These are phyloP conservation scores for Fusarium drepaniforme DNA, from an alignment of 2,329 filamentous ascomycete genomes.

Conservation along the genomic window DNA sequence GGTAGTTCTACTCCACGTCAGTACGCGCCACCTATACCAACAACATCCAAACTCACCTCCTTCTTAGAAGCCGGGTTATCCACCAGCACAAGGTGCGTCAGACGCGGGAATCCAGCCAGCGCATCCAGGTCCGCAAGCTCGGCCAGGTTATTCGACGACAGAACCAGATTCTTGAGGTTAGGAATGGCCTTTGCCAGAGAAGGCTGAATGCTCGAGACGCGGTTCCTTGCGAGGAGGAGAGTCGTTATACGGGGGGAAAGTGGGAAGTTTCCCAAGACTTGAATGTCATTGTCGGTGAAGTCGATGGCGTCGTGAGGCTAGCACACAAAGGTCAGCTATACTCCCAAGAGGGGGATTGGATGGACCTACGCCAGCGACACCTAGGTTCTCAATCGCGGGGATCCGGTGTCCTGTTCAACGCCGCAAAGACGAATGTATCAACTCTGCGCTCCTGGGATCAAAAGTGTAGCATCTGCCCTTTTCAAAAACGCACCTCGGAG, in stretches of 20 bases:
- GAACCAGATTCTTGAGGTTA: slow-evolving; percentile 83
- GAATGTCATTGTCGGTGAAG: slow-evolving; percentile 98
- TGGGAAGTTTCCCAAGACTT: slow-evolving; percentile 90
- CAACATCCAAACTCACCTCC: slow-evolving; percentile 74
- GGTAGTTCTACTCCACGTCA: slow-evolving; percentile 76
- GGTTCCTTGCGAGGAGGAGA: slow-evolving; percentile 90
- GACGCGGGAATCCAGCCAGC: slow-evolving; percentile 73
- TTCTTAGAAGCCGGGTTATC: slow-evolving; percentile 94
- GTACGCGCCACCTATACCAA: slow-evolving; percentile 1
- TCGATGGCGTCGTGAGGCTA: slow-evolving; percentile 97
- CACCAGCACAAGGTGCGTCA: slow-evolving; percentile 84
- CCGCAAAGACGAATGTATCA: slow-evolving; percentile 74
- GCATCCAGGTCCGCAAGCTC: slow-evolving; percentile 91
- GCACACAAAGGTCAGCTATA: not conserved
- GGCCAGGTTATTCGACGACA: slow-evolving; percentile 84
- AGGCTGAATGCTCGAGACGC: slow-evolving; percentile 84
- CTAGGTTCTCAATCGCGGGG: slow-evolving; percentile 96
- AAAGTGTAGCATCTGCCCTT: slow-evolving; percentile 96
- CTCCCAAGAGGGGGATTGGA: no score
- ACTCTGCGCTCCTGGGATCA: slow-evolving; percentile 72
- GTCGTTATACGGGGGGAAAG: slow-evolving; percentile 89
- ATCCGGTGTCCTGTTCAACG: slow-evolving; percentile 92
- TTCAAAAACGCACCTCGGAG: slow-evolving; percentile 95
- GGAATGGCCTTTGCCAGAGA: slow-evolving; percentile 81
- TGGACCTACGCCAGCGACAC: slow-evolving; percentile 92